phyloP scores from a whole-genome alignment of 192 early-diverging fungal genomes.

The Coemansia sp. region DNA sequence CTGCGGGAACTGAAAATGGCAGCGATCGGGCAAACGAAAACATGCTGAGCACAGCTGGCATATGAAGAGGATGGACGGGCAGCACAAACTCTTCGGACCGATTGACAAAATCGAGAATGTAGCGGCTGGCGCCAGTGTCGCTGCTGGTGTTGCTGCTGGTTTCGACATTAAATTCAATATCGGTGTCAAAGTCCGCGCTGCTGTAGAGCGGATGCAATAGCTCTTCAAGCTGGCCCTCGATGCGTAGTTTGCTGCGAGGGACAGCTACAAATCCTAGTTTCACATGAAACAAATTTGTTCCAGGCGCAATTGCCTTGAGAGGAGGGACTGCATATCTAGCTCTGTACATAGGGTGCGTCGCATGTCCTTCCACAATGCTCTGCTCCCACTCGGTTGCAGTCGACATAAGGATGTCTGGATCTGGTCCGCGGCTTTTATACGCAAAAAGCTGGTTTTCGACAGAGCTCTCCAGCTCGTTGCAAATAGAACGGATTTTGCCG shows the following conservation, averaged over 20 bases:
- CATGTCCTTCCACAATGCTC: constrained; percentile 64
- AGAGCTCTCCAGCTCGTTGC: constrained; percentile 58
- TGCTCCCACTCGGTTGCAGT: constrained; percentile 66
- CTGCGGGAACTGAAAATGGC: constrained; percentile 38
- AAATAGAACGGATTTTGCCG: constrained; percentile 36
- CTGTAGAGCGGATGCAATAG: constrained; percentile 40
- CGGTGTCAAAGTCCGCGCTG: constrained; percentile 6
- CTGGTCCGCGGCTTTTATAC: constrained; percentile 29
- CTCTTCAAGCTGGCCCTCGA: constrained; percentile 56
- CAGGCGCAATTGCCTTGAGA: constrained; percentile 48
- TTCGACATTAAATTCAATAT: not conserved
- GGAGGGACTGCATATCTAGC: constrained; percentile 59
- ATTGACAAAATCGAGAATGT: constrained; percentile 27
- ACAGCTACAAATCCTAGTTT: constrained; percentile 55
- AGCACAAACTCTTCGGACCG: constrained; percentile 49
- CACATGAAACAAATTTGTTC: constrained; percentile 44
- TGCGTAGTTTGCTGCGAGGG: constrained; percentile 36
- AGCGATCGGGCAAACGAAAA: constrained; percentile 53
- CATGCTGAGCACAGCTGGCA: constrained; percentile 57
- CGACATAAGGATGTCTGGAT: constrained; percentile 40
- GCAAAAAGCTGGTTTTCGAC: constrained; percentile 52
- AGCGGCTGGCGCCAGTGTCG: constrained; percentile 12
- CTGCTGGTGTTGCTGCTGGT: not conserved
- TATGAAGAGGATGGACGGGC: constrained; percentile 63
- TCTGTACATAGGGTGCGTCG: constrained; percentile 72